These are phyloP conservation scores for Ustilago loliicola DNA, from an alignment of 1,284 basidiomycete species.

Conservation along the genomic window DNA sequence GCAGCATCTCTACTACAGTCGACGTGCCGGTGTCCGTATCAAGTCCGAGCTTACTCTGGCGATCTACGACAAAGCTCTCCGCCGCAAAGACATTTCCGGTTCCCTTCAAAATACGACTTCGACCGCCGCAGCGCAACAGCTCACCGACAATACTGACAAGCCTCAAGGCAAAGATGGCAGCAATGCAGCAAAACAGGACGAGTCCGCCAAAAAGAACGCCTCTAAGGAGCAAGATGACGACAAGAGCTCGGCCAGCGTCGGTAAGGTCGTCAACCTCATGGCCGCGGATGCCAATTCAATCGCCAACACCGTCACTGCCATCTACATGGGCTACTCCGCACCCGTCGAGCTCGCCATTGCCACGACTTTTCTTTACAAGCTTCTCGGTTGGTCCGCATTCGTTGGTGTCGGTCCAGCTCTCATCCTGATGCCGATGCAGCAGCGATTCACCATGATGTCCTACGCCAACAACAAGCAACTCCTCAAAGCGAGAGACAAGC, in stretches of 20 bases:
- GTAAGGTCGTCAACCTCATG: constrained; percentile 51
- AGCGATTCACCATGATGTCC: constrained; percentile 29
- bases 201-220: background rate
- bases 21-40: constrained; percentile 77
- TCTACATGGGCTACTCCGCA: constrained; percentile 42
- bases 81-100: constrained; percentile 85
- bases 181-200: background rate
- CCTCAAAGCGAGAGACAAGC: constrained; percentile 43
- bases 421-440: constrained; percentile 45
- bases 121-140: constrained; percentile 72
- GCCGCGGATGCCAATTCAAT: constrained; percentile 41
- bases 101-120: constrained; percentile 75
- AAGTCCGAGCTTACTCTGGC: constrained; percentile 82
- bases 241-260: constrained; percentile 38
- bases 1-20: constrained; percentile 82
- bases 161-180: background rate
- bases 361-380: constrained; percentile 50
- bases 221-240: constrained; percentile 23
- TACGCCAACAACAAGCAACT: constrained; percentile 20
- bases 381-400: constrained; percentile 57
- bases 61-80: constrained; percentile 90
- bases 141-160: constrained; percentile 70
- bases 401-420: constrained; percentile 45
- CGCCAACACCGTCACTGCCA: constrained; percentile 8
- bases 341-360: constrained; percentile 53